Evolutionary conservation across 129 eudicot species (phyloP).

Genomic region (Deinandra increscens): DNA sequence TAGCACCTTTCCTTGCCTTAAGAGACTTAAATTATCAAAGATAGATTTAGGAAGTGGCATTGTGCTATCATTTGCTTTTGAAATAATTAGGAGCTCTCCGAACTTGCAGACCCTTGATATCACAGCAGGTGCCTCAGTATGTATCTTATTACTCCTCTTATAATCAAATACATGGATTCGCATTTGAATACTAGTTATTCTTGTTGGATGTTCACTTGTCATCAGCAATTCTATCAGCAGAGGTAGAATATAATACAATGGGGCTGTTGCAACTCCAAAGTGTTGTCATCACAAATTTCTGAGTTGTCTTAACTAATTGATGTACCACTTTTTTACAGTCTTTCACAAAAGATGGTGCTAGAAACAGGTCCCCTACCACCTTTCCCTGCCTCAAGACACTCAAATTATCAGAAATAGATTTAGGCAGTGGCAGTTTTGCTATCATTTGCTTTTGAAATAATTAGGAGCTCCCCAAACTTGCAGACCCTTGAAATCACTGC

Average conservation of each 20-base stretch:
- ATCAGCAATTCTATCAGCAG: neutral
- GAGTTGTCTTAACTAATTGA: too few species aligned
- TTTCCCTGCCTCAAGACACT: slow-evolving; percentile 16
- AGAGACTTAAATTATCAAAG: neutral
- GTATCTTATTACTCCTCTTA: neutral
- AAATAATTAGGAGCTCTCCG: slow-evolving; percentile 1
- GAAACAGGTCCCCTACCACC: neutral
- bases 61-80: neutral
- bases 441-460: neutral
- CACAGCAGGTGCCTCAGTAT: neutral
- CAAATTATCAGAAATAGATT: neutral
- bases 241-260: neutral
- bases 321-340: too few species aligned
- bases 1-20: slow-evolving; percentile 2
- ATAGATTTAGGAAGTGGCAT: neutral
- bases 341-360: too few species aligned
- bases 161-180: neutral
- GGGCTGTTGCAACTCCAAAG: neutral
- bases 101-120: slow-evolving; percentile 16
- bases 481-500: slow-evolving; percentile 3
- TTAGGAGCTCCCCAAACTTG: slow-evolving; percentile 10
- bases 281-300: too few species aligned
- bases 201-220: neutral
- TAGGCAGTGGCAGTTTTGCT: neutral
- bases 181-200: neutral